Base-by-base conservation (phyloP, 2,329 filamentous ascomycete genomes). In the Macrophomina pseudophaseolina region DNA sequence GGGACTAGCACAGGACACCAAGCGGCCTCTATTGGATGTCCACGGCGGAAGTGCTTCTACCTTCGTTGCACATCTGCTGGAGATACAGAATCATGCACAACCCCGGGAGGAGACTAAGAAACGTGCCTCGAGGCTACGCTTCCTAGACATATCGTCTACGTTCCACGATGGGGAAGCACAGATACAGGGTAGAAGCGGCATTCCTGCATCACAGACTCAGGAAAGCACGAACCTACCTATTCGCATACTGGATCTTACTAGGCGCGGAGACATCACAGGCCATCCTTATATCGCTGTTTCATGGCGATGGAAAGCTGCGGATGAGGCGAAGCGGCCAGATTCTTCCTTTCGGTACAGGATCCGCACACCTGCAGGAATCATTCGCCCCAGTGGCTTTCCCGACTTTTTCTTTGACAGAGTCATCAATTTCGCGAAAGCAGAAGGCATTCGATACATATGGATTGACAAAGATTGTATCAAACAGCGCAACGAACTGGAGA, bases 381-480 rank as follows among this genome's bases (percentile, higher is more conserved):
- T 59, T 5, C 66, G 69, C 40, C 68, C 68, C 9, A 72, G 67
- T 65, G 46, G 65, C 2, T 71, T 73, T 63, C 71, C 70, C 1
- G 68, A 70, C 23, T 51, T 58, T 30, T 69, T 70, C 33, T 52
- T 74, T 48, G 72, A 74, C 8, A 60, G 71, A 28, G 70, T 69
- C 4, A 69, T 72, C 6, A 48, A 54, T 8, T 70, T 69, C 44
- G 71, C 70, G 5, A 69, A 71, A 35, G 59, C 33, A 33, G 9
- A 54, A 1, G 51, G 54, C 0, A 68, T 72, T 14, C 48, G 49
- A 0, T 65, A 46, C 28, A 23, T 73, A 5, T 73, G 71, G 71
- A 66, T 72, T 9, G 71, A 73, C 42, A 70, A 64, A 52, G 71
- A 71, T 16, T 71, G 70, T 33, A 72, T 73, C 14, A 70, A 69